Evolutionary conservation across 495 filamentous ascomycete species (phyloP), one percentile per base, ranked within the genome.

Genomic region (Endocarpon pusillum): DNA sequence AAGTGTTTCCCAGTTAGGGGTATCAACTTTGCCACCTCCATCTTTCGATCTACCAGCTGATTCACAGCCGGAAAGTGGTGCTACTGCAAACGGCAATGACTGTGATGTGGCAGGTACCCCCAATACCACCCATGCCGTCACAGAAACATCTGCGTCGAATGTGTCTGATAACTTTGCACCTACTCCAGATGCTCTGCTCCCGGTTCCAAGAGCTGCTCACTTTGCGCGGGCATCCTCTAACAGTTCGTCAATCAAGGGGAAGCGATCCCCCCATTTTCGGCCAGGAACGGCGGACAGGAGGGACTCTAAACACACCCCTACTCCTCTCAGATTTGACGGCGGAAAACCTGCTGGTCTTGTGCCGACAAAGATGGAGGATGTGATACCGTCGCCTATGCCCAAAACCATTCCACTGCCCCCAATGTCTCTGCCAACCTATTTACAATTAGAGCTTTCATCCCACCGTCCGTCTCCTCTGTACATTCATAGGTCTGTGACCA

Each of bases 371-470:
- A 7, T 36, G 35, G 61, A 66, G 21, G 45, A 52, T 4, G 39
- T 59, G n/a, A 46, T 68, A 17, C 57, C 71, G 3, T 81, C 81
- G 6, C 78, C 78, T 0, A 65, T 81, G 49, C 72, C 75, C 19
- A 56, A 64, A n/a, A 51, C 68, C 3, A 71, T 91, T 29, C 85
- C 84, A 6, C 57, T 89, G 0, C 85, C 84, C 5, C 85, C 85
- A 3, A 63, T 85, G 49, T 92, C 85, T 0, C 67, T 94, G 32
- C 81, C 82, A 3, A 89, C 83, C 2, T 79, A 89, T 45, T 62
- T 94, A 9, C 81, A 93, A 45, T 70, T 94, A 8, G 85, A 94
- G 46, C 62, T 94, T 17, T 76, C 85, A 1, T 80, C 78, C 2
- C 69, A 80, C 27, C 64, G 73, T 19, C 85, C 85, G 3, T 89